phyloP scores from a whole-genome alignment of 805 yeast species.

The Metschnikowia vanudenii region DNA sequence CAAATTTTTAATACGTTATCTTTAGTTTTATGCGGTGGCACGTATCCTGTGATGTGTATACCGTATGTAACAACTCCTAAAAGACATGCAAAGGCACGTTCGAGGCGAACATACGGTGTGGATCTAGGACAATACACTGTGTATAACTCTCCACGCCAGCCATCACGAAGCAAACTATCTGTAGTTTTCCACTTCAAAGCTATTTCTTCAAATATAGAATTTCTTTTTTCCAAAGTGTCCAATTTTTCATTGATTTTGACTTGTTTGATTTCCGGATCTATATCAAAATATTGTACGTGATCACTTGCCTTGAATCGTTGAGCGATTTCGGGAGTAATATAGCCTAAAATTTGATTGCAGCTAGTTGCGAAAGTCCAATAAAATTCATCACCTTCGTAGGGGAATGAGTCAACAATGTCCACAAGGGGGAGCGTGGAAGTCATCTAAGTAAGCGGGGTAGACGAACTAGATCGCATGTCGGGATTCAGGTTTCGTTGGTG shows the following conservation, averaged over 20 bases:
- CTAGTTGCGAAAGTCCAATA: constrained; percentile 31
- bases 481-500: no score
- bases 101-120: constrained; percentile 64
- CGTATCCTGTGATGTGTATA: constrained; percentile 80
- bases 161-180: constrained; percentile 40
- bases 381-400: constrained; percentile 18
- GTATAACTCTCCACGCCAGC: constrained; percentile 88
- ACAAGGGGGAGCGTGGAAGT: constrained; percentile 18
- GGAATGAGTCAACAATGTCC: constrained; percentile 32
- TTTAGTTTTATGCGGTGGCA: constrained; percentile 41
- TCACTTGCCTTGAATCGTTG: constrained; percentile 16
- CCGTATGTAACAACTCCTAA: constrained; percentile 91
- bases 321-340: constrained; percentile 27
- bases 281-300: background rate
- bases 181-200: constrained; percentile 42
- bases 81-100: constrained; percentile 77
- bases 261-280: background rate
- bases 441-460: background rate
- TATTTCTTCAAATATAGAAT: constrained; percentile 38
- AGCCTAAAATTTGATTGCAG: constrained; percentile 31
- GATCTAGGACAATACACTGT: constrained; percentile 59
- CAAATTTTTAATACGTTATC: constrained; percentile 56
- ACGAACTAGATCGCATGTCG: no score
- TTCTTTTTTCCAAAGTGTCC: constrained; percentile 42
- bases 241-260: constrained; percentile 6